These are phyloP conservation scores for Solanum aculeatissimum DNA, from an alignment of 305 asterid species.

Conservation along the genomic window DNA sequence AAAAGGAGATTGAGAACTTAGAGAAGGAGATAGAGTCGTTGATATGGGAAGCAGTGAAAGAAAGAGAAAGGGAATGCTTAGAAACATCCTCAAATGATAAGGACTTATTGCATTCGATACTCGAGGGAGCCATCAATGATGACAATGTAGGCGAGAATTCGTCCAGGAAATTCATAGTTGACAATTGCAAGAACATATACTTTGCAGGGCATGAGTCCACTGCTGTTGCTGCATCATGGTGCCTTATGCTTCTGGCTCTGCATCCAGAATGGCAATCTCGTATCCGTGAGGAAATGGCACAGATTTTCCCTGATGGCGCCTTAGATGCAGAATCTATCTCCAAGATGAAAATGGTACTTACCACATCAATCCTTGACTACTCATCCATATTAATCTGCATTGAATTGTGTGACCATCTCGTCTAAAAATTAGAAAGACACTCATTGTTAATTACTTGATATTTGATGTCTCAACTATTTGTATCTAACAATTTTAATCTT, in stretches of 20 bases:
- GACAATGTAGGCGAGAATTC: conserved; percentile 21
- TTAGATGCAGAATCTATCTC: conserved; percentile 39
- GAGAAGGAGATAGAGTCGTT: conserved; percentile 58
- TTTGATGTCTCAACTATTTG: background rate
- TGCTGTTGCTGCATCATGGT: conserved; percentile 83
- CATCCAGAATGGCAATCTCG: conserved; percentile 74
- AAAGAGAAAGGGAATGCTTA: conserved; percentile 25
- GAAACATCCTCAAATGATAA: conserved; percentile 23
- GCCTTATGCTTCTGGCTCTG: conserved; percentile 68
- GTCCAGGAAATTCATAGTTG: conserved; percentile 58
- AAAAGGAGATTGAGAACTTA: conserved; percentile 35
- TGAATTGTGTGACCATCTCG: background rate
- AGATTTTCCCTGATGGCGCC: conserved; percentile 13
- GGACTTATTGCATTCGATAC: conserved; percentile 59
- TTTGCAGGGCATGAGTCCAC: conserved; percentile 89
- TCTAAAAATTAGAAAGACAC: background rate
- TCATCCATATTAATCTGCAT: background rate
- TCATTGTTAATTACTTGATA: background rate
- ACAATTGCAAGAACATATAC: conserved; percentile 82
- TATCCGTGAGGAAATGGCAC: conserved; percentile 41
- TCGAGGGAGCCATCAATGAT: conserved; percentile 52
- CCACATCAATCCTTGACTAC: background rate
- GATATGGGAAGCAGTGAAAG: conserved; percentile 61
- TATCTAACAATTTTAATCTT: background rate
- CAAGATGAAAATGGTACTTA: conserved; percentile 58